Evolutionary conservation across 345 rosid genomes (phyloP), one percentile per base, ranked within the genome.

Genomic region (Boechera retrofracta): DNA sequence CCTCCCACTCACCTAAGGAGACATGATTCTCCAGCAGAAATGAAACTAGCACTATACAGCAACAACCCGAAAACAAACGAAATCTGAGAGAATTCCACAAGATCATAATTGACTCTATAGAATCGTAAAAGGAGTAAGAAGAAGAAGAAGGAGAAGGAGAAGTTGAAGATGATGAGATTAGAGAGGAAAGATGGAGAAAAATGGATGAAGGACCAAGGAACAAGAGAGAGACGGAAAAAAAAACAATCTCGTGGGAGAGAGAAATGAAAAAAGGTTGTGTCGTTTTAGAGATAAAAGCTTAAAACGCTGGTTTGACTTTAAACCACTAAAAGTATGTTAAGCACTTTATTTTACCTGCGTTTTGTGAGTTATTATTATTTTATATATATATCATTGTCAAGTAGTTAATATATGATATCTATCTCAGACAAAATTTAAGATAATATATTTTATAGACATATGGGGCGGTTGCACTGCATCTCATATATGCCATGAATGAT

Each of bases 1-100:
- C 21, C 21, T 18, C 21, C 21, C 21, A 18, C 21, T 18, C 21
- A 18, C 21, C 21, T 18, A 18, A 18, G 21, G 21, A 18, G 21
- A 18, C 21, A 18, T 18, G 21, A 18, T 18, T 95, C 99, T 33
- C 98, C 94, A 67, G 86, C 92, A 33, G 81, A 85, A 8, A 72
- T 84, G 16, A 82, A 67, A 18, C 78, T 70, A 21, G 82, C 67
- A 77, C 76, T 68, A 60, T 69, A 68, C 80, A 84, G 44, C 80
- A 84, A 56, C 70, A 88, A 59, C 0, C 81, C 69, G 21, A 77
- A 18, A 6, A 69, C 45, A 41, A 55, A 79, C 78, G 62, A 32
- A 21, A 62, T 42, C 65, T 35, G 21, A 18, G 4, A 39, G 52
- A 51, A 42, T 67, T 72, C 26, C 54, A 11, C 1, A 56, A 2